A percentile compares a stretch with the other conserved stretches of the same genome.
Evolutionary conservation across 169 alveolate genomes (phyloP).

Genomic region (Cryptosporidium parvum): DNA sequence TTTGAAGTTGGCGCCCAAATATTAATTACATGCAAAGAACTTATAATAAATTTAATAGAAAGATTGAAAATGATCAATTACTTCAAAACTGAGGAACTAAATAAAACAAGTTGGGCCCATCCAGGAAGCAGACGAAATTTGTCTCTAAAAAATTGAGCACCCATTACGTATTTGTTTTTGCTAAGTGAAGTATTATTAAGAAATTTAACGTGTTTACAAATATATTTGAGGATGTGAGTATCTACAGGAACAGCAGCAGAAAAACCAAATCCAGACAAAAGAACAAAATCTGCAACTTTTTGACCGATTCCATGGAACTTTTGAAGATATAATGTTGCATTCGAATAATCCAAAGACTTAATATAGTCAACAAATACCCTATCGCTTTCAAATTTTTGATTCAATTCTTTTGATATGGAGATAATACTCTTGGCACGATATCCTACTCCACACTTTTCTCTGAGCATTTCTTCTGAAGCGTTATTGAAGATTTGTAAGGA

Average conservation of each 20-base stretch:
- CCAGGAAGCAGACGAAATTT: conserved; percentile 57
- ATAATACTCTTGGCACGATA: conserved; percentile 71
- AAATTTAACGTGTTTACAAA: conserved; percentile 6
- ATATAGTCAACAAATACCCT: conserved; percentile 16
- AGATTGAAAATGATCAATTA: not conserved
- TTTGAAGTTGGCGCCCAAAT: conserved; percentile 7
- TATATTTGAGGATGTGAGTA: conserved; percentile 62
- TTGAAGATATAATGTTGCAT: conserved; percentile 44
- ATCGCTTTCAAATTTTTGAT: conserved; percentile 16
- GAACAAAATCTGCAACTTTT: conserved; percentile 69
- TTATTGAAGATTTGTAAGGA: conserved; percentile 26
- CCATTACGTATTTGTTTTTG: conserved; percentile 24
- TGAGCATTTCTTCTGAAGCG: conserved; percentile 69
- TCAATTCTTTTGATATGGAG: conserved; percentile 2
- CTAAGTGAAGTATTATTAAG: conserved; percentile 15
- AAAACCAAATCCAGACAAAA: conserved; percentile 71
- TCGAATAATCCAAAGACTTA: conserved; percentile 27
- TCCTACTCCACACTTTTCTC: conserved; percentile 53
- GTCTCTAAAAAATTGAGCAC: conserved; percentile 31
- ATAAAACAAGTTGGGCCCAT: conserved; percentile 72
- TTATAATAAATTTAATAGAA: not conserved
- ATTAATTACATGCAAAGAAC: conserved; percentile 1
- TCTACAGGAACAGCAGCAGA: conserved; percentile 64
- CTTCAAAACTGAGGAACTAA: conserved; percentile 63
- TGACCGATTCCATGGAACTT: conserved; percentile 62